phyloP scores from a whole-genome alignment of 1,284 basidiomycete species.

The Binderoboletus segoi region DNA sequence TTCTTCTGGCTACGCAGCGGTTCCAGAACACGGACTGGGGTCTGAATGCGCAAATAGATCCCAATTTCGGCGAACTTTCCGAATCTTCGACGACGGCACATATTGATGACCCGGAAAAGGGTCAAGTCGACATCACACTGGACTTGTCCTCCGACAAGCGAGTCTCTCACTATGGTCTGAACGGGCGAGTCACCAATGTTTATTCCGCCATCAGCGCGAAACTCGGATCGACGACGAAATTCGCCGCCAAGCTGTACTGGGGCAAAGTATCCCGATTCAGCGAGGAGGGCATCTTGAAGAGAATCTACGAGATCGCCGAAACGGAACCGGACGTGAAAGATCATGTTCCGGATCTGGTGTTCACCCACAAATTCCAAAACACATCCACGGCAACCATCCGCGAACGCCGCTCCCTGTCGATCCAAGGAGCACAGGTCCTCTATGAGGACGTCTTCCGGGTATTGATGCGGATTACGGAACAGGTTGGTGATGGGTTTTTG shows the following conservation, averaged over 20 bases:
- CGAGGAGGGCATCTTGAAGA: slow-evolving; percentile 19
- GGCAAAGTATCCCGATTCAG: slow-evolving; percentile 11
- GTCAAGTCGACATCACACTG: neutral
- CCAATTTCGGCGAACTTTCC: neutral
- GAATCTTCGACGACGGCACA: neutral
- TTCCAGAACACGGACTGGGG: slow-evolving; percentile 35
- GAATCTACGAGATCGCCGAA: slow-evolving; percentile 11
- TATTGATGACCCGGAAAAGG: neutral
- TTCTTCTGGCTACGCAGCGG: slow-evolving; percentile 35
- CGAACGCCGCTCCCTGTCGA: neutral
- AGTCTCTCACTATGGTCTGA: slow-evolving; percentile 2
- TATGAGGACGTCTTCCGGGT: slow-evolving; percentile 15
- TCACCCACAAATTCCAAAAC: slow-evolving; percentile 1
- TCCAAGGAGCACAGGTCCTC: neutral
- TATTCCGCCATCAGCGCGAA: neutral
- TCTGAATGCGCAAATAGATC: slow-evolving; percentile 12
- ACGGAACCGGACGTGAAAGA: neutral
- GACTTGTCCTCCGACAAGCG: neutral
- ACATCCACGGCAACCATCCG: slow-evolving; percentile 3
- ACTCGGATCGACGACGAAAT: neutral
- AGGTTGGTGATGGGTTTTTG: slow-evolving; percentile 5
- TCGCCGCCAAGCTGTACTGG: slow-evolving; percentile 26
- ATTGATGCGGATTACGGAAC: slow-evolving; percentile 10
- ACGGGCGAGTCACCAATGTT: slow-evolving; percentile 18
- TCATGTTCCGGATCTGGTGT: slow-evolving; percentile 24